phyloP scores from a whole-genome alignment of 495 filamentous ascomycete genomes.

The Penicillium crystallinum region DNA sequence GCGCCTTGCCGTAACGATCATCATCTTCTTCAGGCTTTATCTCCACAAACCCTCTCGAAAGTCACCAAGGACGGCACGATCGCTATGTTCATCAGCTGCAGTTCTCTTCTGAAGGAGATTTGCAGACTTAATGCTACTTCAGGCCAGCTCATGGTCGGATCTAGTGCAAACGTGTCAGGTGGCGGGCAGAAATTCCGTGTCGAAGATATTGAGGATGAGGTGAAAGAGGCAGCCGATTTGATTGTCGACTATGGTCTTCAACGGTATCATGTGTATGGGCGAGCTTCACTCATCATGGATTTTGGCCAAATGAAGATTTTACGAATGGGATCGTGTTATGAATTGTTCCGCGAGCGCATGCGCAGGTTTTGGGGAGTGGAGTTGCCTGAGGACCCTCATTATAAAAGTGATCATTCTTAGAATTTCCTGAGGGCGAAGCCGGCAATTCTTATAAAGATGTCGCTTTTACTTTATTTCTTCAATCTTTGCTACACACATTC shows the following conservation, averaged over 20 bases:
- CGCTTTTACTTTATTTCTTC: no score
- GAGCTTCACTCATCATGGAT: constrained; percentile 17
- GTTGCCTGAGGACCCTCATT: no score
- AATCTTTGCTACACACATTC: no score
- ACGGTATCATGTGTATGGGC: constrained; percentile 22
- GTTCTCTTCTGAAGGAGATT: constrained; percentile 19
- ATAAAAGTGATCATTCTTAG: no score
- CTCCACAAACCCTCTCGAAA: constrained; percentile 2
- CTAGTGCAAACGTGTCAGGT: constrained; percentile 26
- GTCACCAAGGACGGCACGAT: constrained; percentile 21
- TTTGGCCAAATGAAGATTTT: constrained; percentile 20
- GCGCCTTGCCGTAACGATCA: constrained; percentile 6
- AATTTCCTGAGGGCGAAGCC: no score
- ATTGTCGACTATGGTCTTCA: constrained; percentile 31
- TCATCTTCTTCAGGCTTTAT: constrained; percentile 1
- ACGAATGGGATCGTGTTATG: constrained; percentile 24
- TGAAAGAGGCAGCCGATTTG: constrained; percentile 21
- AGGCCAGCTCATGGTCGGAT: constrained; percentile 18
- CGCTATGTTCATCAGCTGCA: constrained; percentile 13
- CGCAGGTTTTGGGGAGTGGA: no score
- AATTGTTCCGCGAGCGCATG: no score
- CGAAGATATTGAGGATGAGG: constrained; percentile 26
- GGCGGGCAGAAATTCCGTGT: constrained; percentile 23
- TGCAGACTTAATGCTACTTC: constrained; percentile 10
- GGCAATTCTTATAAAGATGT: no score